Evolutionary conservation across 257 asterid genomes (phyloP), one percentile per base, ranked within the genome.

Genomic region (Penstemon davidsonii): DNA sequence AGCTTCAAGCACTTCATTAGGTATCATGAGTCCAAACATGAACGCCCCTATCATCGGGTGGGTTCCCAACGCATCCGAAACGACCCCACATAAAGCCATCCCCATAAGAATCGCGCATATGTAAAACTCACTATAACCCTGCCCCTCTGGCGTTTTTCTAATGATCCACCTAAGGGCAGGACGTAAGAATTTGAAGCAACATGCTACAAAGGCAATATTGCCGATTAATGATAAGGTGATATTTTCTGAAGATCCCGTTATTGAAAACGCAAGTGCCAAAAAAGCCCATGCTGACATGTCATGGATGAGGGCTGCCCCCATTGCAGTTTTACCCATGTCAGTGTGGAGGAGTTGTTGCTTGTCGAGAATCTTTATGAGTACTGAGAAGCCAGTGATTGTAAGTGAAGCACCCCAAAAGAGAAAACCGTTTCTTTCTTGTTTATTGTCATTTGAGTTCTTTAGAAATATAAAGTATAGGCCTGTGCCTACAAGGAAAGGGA

Each of bases 11-110:
- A 80, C 85, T 59, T 91, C 92, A 46, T 72, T 82, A 3, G 97
- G 96, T 53, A 94, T 80, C 59, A 82, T 73, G 11, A 91, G 86
- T 13, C 99, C 99, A 63, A 85, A 94, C 37, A 91, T 46, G 11
- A 94, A 87, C 0, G 96, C 95, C 51, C 99, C 99, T 4, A 94
- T 79, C 89, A 94, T 87, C 4, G 99, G 96, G 39, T 94, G 99
- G 5, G 99, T 87, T 1, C 99, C 99, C 9, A 77, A 80, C 0
- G 78, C 71, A 50, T 91, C 96, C 0, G 96, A 79, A 41, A 88
- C 8, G 59, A 81, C 83, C 41, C 96, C 92, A 51, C 81, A 67
- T 1, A 91, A 53, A 0, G 80, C 61, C 71, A 78, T 75, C 53
- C 96, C 95, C 0, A 81, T 50, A 1, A 94, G 83, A 15, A 91